Evolutionary conservation across 1,284 basidiomycete genomes (phyloP).

Genomic region (Tranzscheliella williamsii): DNA sequence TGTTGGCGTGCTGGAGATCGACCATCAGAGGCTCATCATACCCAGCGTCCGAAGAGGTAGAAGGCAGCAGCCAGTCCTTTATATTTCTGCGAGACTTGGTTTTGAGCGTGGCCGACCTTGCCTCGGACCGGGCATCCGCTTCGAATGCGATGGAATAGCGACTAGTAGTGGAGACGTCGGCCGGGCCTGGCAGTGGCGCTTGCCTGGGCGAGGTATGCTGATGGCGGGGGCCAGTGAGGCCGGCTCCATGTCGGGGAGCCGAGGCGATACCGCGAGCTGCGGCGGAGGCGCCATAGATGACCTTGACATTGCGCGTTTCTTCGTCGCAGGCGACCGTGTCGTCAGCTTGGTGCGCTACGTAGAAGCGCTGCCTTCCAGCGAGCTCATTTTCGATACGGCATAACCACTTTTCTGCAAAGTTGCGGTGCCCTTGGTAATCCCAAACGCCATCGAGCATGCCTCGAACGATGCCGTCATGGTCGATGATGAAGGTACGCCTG

Average conservation of each 20-base stretch:
- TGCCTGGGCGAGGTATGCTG: too few relatives aligned
- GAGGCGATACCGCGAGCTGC: conserved; percentile 23
- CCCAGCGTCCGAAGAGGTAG: neutral
- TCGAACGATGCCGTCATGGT: conserved; percentile 46
- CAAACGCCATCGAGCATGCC: conserved; percentile 48
- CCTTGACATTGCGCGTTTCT: conserved; percentile 6
- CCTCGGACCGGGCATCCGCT: neutral
- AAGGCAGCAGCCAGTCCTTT: conserved; percentile 11
- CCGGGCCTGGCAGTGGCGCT: neutral
- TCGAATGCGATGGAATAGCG: neutral
- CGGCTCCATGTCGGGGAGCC: conserved; percentile 43
- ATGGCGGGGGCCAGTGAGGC: too few relatives aligned
- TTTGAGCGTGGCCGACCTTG: neutral
- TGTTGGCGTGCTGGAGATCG: conserved; percentile 11
- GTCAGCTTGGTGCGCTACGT: conserved; percentile 16
- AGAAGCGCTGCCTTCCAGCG: conserved; percentile 28
- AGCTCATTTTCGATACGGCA: conserved; percentile 48
- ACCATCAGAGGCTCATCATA: conserved; percentile 31
- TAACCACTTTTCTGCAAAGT: conserved; percentile 52
- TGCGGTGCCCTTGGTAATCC: conserved; percentile 41
- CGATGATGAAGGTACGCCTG: conserved; percentile 49
- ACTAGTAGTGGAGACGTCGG: neutral
- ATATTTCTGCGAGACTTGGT: conserved; percentile 16
- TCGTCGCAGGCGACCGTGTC: conserved; percentile 10
- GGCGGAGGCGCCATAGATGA: conserved; percentile 27